These are phyloP conservation scores for Pythium utonaiense DNA, from an alignment of 352 stramenopile genomes.

Conservation along the genomic window DNA sequence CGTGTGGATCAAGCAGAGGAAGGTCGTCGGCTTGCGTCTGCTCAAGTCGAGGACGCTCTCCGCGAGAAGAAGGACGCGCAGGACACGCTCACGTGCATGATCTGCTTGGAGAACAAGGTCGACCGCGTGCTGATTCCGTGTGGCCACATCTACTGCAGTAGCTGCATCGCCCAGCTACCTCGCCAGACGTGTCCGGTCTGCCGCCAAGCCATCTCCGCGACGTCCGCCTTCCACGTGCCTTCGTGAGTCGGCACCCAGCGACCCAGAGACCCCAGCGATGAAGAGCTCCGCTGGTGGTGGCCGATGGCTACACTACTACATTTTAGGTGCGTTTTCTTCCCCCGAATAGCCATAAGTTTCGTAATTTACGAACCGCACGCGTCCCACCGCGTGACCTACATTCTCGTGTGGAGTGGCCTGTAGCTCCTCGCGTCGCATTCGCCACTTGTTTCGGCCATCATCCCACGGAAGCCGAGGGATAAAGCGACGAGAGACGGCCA, in stretches of 20 bases:
- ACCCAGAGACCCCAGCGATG: too few species aligned
- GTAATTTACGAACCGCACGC: not conserved
- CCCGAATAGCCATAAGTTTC: not conserved
- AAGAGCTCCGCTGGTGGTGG: not conserved
- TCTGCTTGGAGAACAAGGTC: conserved; percentile 81
- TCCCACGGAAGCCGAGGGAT: not conserved
- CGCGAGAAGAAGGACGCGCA: conserved; percentile 72
- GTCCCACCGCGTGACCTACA: not conserved
- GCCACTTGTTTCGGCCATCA: not conserved
- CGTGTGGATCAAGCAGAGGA: conserved; percentile 64
- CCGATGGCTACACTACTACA: not conserved
- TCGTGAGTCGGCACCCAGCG: conserved; percentile 31
- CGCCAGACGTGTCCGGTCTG: conserved; percentile 69
- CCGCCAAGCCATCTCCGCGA: conserved; percentile 52
- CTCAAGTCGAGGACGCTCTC: conserved; percentile 64
- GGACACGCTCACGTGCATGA: conserved; percentile 71
- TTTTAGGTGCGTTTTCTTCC: too few species aligned
- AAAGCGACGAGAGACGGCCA: conserved; percentile 15
- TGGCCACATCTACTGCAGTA: conserved; percentile 76
- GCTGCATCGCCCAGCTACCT: conserved; percentile 59
- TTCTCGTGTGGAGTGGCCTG: not conserved
- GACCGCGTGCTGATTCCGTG: conserved; percentile 80
- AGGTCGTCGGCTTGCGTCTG: conserved; percentile 43
- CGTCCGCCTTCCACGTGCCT: conserved; percentile 65
- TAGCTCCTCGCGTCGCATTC: conserved; percentile 3